phyloP scores from a whole-genome alignment of 192 early-diverging fungal species.

The Podila horticola region DNA sequence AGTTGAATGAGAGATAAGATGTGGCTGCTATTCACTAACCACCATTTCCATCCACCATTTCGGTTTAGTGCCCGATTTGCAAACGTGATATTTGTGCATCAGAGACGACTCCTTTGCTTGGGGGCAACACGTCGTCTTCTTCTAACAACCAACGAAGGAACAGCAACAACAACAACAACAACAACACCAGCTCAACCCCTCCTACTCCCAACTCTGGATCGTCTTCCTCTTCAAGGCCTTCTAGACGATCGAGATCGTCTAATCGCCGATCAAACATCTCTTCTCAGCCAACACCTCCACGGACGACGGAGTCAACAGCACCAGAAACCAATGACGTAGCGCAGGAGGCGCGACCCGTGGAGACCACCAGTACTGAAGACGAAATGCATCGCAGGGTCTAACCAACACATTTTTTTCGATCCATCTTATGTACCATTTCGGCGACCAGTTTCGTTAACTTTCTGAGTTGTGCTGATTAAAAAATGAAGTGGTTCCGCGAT shows the following conservation, averaged over 20 bases:
- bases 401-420: background rate
- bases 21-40: background rate
- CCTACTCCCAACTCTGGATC: background rate
- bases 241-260: background rate
- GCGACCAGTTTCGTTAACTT: no score
- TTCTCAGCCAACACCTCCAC: background rate
- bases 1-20: background rate
- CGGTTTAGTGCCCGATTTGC: slow-evolving; percentile 54
- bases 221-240: slow-evolving; percentile 2
- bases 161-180: slow-evolving; percentile 6
- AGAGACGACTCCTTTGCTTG: slow-evolving; percentile 51
- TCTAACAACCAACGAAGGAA: background rate
- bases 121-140: background rate
- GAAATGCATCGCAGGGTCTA: slow-evolving; percentile 1
- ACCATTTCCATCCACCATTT: background rate
- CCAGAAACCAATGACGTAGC: no score
- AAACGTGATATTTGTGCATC: slow-evolving; percentile 55
- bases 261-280: background rate
- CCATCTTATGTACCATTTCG: no score
- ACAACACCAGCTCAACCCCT: background rate
- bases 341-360: no score
- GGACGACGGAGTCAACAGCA: background rate
- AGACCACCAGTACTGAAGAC: background rate
- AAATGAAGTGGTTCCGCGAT: no score
- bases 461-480: no score